Evolutionary conservation across 257 asterid species (phyloP).

Genomic region (Misopates orontium): DNA sequence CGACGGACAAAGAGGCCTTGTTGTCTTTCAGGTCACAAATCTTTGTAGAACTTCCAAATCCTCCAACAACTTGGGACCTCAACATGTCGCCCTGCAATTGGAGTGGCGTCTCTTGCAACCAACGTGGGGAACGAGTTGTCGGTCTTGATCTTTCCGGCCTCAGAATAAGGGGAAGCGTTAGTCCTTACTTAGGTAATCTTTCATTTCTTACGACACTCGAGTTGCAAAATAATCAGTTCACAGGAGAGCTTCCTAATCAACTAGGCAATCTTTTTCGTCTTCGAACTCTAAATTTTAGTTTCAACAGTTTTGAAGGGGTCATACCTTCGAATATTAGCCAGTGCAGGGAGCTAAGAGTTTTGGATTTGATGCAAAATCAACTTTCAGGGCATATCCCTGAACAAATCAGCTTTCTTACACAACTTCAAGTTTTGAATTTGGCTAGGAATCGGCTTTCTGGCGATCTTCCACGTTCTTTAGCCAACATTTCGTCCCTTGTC

Average conservation of each 20-base stretch:
- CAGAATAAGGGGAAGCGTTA: constrained; percentile 43
- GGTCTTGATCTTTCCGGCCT: constrained; percentile 49
- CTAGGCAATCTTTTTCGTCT: constrained; percentile 32
- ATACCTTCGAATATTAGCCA: constrained; percentile 20
- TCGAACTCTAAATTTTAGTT: constrained; percentile 24
- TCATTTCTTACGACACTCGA: constrained; percentile 51
- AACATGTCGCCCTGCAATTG: constrained; percentile 60
- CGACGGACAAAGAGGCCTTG: constrained; percentile 51
- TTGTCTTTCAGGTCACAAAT: constrained; percentile 49
- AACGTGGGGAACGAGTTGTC: constrained; percentile 29
- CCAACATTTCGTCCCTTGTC: constrained; percentile 28
- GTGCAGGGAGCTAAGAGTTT: constrained; percentile 13
- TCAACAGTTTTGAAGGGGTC: constrained; percentile 25
- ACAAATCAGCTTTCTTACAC: constrained; percentile 29
- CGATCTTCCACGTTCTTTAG: constrained; percentile 33
- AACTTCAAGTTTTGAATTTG: constrained; percentile 45
- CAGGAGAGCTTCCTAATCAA: constrained; percentile 37
- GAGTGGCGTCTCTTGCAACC: constrained; percentile 55
- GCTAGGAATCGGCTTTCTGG: constrained; percentile 51
- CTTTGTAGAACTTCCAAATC: constrained; percentile 18
- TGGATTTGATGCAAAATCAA: constrained; percentile 30
- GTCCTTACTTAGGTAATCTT: constrained; percentile 54
- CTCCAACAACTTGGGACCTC: constrained; percentile 41
- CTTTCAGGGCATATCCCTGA: constrained; percentile 30
- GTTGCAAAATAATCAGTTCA: constrained; percentile 33